Base-by-base conservation (phyloP, 1,139 yeast genomes). In the Suhomyces kunorum region DNA sequence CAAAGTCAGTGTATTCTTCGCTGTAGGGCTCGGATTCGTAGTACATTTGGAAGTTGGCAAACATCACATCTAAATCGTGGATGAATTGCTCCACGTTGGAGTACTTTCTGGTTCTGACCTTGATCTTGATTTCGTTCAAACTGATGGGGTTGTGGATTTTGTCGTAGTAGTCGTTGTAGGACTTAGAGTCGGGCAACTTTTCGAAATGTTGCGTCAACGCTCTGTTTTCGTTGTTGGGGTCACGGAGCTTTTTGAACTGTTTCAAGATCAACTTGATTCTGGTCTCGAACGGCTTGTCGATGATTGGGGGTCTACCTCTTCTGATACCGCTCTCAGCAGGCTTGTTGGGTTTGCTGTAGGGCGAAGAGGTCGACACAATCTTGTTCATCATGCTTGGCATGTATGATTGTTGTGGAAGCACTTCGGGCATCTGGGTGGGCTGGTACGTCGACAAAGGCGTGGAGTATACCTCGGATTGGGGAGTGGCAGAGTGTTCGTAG, bases 271-370 rank as follows among this genome's bases (percentile, higher is more conserved):
- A 81, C 61, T 90, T 90, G 59, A 90, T 89, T 48, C 97, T 75
- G 53, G 88, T 89, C 63, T 92, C 97, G 62, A 85, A 90, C 4
- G 97, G 97, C 54, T 86, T 82, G 61, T 90, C 98, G 42, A 90
- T 94, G 39, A 90, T 87, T 1, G 98, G 98, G 7, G 98, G 98
- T 56, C 97, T 79, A 30, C 97, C 97, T 56, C 98, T 75, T 61
- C 87, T 82, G 39, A 80, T 80, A 48, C 89, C 84, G 39, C 79
- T 73, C 46, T 80, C 86, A 16, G 66, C 68, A 38, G 39, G 49
- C 26, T 44, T 49, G n/a, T 47, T 32, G 2, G 42, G 37, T 16
- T 46, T 43, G 32, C 26, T 33, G 7, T 45, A 35, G n/a, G 45
- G 33, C 2, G 54, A 40, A 7, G 45, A 31, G 5, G 43, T 37